These are phyloP conservation scores for Kazachstania africana DNA, from an alignment of 805 yeast species.

Conservation along the genomic window DNA sequence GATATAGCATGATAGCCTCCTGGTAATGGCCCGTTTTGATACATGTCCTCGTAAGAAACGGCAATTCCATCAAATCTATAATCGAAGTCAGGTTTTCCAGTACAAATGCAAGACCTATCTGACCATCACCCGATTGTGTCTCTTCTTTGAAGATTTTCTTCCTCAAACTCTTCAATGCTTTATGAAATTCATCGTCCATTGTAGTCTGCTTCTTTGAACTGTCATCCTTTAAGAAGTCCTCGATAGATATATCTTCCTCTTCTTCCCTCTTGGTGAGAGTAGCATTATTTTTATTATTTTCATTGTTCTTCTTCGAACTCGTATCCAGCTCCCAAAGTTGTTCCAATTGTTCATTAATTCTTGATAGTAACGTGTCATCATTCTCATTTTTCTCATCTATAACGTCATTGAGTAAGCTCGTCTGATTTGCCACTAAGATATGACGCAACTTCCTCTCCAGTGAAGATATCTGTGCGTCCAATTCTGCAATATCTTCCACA, in stretches of 20 bases:
- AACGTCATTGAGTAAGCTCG: constrained; percentile 34
- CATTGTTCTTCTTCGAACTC: no score
- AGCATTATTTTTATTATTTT: neutral
- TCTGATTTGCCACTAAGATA: constrained; percentile 26
- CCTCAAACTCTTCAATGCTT: constrained; percentile 15
- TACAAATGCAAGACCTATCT: constrained; percentile 27
- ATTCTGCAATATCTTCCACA: constrained; percentile 64
- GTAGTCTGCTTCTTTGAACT: constrained; percentile 6
- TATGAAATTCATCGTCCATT: constrained; percentile 22
- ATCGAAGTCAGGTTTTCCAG: constrained; percentile 57
- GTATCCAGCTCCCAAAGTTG: constrained; percentile 23
- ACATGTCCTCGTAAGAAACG: constrained; percentile 74
- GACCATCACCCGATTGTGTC: constrained; percentile 1
- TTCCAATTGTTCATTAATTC: constrained; percentile 14
- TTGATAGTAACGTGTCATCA: constrained; percentile 5
- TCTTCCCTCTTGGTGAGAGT: neutral
- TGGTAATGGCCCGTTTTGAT: constrained; percentile 78
- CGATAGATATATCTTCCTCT: constrained; percentile 2
- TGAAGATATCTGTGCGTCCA: constrained; percentile 43
- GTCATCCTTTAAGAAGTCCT: constrained; percentile 8
- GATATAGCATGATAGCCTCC: constrained; percentile 76
- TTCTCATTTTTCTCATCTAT: constrained; percentile 17
- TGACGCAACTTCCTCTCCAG: constrained; percentile 36
- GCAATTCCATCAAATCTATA: constrained; percentile 71
- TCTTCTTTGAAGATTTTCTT: constrained; percentile 10